Evolutionary conservation across 352 stramenopile genomes (phyloP).

Genomic region (Globisporangium iwayamae): DNA sequence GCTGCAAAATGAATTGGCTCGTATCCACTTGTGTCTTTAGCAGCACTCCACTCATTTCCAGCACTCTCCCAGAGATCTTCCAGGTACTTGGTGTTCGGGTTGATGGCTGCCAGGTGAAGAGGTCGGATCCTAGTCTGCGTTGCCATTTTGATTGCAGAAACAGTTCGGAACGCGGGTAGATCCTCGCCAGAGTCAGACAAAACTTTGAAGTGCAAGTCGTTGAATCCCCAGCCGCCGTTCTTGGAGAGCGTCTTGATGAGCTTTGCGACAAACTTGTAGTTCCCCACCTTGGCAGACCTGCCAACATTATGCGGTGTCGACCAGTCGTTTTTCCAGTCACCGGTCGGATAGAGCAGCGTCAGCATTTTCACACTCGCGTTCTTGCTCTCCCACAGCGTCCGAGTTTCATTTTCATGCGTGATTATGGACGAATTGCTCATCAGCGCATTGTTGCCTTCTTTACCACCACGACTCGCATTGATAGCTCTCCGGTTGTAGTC

Average conservation of each 20-base stretch:
- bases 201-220: conserved; percentile 58
- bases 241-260: conserved; percentile 35
- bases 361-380: conserved; percentile 58
- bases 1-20: conserved; percentile 72
- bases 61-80: conserved; percentile 51
- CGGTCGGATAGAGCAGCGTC: conserved; percentile 60
- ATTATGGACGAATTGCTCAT: conserved; percentile 17
- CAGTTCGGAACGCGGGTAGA: conserved; percentile 47
- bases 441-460: conserved; percentile 76
- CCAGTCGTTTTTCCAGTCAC: conserved; percentile 39
- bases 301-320: conserved; percentile 21
- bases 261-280: conserved; percentile 37
- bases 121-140: conserved; percentile 57
- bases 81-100: conserved; percentile 67
- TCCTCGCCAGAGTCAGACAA: conserved; percentile 34
- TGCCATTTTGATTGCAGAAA: conserved; percentile 71
- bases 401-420: conserved; percentile 9
- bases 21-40: conserved; percentile 58
- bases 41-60: conserved; percentile 41
- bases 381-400: conserved; percentile 41
- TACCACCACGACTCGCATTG: conserved; percentile 75
- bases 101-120: conserved; percentile 71
- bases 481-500: conserved; percentile 81
- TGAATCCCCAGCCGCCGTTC: conserved; percentile 60
- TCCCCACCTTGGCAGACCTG: conserved; percentile 25